Conservation (phyloP, 352 stramenopile species). For the Globisporangium mamillatum region DNA sequence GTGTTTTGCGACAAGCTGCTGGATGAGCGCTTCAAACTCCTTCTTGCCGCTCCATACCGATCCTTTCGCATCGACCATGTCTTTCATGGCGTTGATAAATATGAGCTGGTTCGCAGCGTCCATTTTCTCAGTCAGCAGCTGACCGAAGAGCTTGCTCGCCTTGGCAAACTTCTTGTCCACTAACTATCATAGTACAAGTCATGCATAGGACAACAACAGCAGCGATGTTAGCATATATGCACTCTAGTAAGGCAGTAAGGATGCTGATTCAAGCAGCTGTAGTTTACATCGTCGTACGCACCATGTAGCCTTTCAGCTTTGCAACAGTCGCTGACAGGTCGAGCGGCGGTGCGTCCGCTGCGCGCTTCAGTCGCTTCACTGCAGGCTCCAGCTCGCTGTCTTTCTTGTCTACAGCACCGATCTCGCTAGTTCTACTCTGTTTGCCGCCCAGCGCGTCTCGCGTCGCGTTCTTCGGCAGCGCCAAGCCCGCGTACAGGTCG, state of each 20-base stretch:
- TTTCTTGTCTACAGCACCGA: not conserved
- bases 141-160: constrained; percentile 50
- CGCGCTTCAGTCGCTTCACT: constrained; percentile 27
- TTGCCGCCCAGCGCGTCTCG: constrained; percentile 18
- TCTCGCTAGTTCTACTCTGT: not conserved
- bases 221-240: not conserved
- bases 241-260: not conserved
- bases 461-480: constrained; percentile 45
- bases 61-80: constrained; percentile 43
- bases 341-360: constrained; percentile 25
- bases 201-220: not conserved
- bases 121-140: constrained; percentile 46
- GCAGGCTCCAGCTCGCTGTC: not conserved
- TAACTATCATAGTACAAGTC: constrained; percentile 23
- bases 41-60: constrained; percentile 42
- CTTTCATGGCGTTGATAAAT: constrained; percentile 47
- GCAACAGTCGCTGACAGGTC: constrained; percentile 40
- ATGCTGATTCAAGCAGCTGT: not conserved
- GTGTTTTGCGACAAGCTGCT: constrained; percentile 36
- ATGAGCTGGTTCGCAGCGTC: constrained; percentile 28
- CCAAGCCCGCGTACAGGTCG: constrained; percentile 61
- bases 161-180: constrained; percentile 79
- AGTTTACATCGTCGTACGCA: constrained; percentile 13
- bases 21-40: constrained; percentile 52
- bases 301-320: constrained; percentile 72